These are phyloP conservation scores for Epichloe sylvatica DNA, from an alignment of 2,329 filamentous ascomycete species.

Conservation along the genomic window DNA sequence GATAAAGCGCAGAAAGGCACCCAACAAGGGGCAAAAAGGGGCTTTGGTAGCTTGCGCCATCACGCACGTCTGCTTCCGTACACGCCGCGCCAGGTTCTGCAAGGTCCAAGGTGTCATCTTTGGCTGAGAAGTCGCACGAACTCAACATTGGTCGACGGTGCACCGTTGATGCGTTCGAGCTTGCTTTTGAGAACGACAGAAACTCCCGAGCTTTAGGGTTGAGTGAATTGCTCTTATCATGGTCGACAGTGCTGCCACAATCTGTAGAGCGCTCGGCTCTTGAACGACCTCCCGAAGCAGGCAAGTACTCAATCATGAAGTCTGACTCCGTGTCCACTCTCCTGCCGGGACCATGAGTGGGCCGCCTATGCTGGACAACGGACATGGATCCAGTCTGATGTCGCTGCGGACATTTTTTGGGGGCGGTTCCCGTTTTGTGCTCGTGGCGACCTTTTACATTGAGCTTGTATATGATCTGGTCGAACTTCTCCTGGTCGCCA, in stretches of 20 bases:
- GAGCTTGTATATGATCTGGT: slow-evolving; percentile 16
- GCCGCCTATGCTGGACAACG: not conserved
- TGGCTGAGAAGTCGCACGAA: not conserved
- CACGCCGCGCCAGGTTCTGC: not conserved
- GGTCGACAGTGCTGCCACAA: not conserved
- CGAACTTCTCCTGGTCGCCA: slow-evolving; percentile 10
- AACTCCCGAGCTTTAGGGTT: slow-evolving; percentile 11
- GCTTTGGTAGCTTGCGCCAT: not conserved
- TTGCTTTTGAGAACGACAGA: slow-evolving; percentile 3
- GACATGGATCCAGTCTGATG: not conserved
- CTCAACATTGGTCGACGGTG: not conserved
- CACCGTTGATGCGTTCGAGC: not conserved
- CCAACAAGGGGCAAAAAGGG: not conserved
- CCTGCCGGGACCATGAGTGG: slow-evolving; percentile 2
- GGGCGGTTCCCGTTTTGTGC: not conserved
- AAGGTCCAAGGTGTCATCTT: not conserved
- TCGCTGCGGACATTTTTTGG: not conserved
- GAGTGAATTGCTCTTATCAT: slow-evolving; percentile 3
- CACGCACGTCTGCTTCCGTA: not conserved
- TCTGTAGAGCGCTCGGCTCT: not conserved
- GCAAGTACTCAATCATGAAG: slow-evolving; percentile 3
- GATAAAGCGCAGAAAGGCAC: not conserved
- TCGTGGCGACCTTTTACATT: slow-evolving; percentile 4
- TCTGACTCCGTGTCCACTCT: slow-evolving; percentile 8
- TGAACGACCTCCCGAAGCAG: not conserved